Base-by-base conservation (phyloP, 2,329 filamentous ascomycete species). In the Penicillium sp. region DNA sequence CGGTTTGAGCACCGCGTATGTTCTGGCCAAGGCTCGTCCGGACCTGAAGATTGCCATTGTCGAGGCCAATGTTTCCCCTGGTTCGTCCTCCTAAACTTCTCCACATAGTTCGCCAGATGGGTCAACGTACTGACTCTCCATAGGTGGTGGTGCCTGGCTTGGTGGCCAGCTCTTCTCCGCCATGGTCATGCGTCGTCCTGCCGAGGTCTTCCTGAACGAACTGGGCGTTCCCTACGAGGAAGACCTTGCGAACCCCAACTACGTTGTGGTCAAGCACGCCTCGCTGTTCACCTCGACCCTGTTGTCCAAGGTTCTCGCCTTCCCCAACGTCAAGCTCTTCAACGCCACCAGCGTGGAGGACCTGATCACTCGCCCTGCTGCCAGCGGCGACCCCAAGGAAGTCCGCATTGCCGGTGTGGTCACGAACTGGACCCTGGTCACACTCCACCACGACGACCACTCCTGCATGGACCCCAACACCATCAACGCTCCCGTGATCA, bases 381-480 rank as follows among this genome's bases (percentile, higher is more conserved):
- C 69, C 34, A 73, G 75, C 17, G n/a, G n/a, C n/a, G n/a, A n/a
- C n/a, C n/a, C n/a, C n/a, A n/a, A n/a, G n/a, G 73, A 68, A 46
- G 65, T 94, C 38, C 82, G 86, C 55, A 83, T 95, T 57, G 86
- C 88, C 8, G 89, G 89, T 62, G 89, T 95, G 1, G 90, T 96
- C 48, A 94, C 88, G 63, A 96, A 96, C 79, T 96, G 89, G 89
- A 95, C 89, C 1, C 79, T 95, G 24, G 89, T 95, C 43, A 81
- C 84, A 37, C 86, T 90, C 77, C 85, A 90, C 70, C 86, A 90
- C 70, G 85, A 89, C 66, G 86, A 91, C 68, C 88, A 95, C 75
- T 87, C 82, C 54, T 95, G 89, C 84, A 95, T 95, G 89, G 90
- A 95, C 69, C 89, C 89, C 59, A 95, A 93, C 80, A 95, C 89